Evolutionary conservation across 371 early-diverging fungal genomes (phyloP).

Genomic region (Rhizopus stolonifer): DNA sequence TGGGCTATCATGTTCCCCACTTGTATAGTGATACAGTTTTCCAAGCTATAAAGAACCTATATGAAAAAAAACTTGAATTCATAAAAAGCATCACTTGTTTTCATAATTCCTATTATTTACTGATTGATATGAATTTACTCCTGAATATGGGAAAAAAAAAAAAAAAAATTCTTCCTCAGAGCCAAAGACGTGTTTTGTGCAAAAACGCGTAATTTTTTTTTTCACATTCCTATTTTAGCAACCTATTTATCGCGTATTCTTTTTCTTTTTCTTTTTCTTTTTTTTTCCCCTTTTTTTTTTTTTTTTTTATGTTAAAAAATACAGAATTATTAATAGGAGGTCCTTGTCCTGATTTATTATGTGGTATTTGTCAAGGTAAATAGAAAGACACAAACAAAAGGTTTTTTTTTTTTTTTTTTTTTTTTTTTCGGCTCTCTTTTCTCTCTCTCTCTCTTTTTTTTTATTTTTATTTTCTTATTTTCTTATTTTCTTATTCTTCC

Average conservation of each 20-base stretch:
- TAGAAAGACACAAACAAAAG: background rate
- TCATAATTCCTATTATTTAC: no score
- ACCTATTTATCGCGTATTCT: background rate
- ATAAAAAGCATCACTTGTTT: no score
- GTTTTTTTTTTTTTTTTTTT: no score
- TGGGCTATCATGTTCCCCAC: no score
- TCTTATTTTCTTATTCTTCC: background rate
- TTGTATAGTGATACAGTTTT: no score
- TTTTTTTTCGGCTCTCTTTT: background rate
- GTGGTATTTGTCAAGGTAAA: slow-evolving; percentile 48
- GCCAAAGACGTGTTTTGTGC: slow-evolving; percentile 1
- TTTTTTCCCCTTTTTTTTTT: slow-evolving; percentile 5
- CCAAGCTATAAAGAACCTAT: no score
- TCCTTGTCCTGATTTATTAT: slow-evolving; percentile 46
- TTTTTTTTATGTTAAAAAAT: slow-evolving; percentile 17
- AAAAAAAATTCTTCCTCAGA: no score
- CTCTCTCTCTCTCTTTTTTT: background rate
- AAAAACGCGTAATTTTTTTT: background rate
- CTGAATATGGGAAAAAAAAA: no score
- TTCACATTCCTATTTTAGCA: background rate
- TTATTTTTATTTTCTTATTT: background rate
- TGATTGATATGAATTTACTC: no score
- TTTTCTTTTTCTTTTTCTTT: slow-evolving; percentile 9
- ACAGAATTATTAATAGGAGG: slow-evolving; percentile 36
- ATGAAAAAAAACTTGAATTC: no score